A percentile compares a stretch with the other conserved stretches of the same genome.
phyloP scores from a whole-genome alignment of 2,329 filamentous ascomycete species.

The Pleurostoma richardsiae region DNA sequence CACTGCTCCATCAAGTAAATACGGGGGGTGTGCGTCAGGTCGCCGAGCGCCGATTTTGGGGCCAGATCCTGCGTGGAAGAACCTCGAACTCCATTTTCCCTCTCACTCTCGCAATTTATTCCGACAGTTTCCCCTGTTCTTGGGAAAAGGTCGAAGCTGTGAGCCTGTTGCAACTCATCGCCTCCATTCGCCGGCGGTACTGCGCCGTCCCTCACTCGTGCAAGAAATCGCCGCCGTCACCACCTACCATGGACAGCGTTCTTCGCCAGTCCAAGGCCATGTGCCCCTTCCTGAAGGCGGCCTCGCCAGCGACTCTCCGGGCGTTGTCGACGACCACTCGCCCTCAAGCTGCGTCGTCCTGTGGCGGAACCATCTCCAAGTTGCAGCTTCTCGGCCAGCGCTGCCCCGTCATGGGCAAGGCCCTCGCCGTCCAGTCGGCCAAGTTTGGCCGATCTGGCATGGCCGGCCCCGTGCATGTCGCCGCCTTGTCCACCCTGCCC shows the following conservation, averaged over 20 bases:
- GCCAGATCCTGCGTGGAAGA: no score
- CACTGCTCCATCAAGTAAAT: no score
- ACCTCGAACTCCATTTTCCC: no score
- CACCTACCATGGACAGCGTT: conserved; percentile 74
- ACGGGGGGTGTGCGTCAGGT: no score
- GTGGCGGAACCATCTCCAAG: conserved; percentile 94
- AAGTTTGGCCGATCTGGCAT: conserved; percentile 40
- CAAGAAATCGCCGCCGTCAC: no score
- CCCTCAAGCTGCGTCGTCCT: conserved; percentile 59
- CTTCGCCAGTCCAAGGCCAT: conserved; percentile 93
- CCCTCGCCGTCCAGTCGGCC: conserved; percentile 78
- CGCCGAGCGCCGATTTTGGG: no score
- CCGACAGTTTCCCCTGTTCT: no score
- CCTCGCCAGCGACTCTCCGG: conserved; percentile 85
- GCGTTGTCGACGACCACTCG: conserved; percentile 74
- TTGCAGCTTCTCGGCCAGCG: conserved; percentile 89
- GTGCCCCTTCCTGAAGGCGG: conserved; percentile 96
- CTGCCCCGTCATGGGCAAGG: conserved; percentile 98
- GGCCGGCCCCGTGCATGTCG: conserved; percentile 34
- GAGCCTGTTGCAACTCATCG: no score
- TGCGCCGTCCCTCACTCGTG: no score
- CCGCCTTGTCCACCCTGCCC: conserved; percentile 46
- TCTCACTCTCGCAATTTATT: no score
- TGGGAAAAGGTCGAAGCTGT: no score
- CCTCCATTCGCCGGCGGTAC: no score